Conservation (phyloP, 768 basidiomycete species). For the Mycena amicta region DNA sequence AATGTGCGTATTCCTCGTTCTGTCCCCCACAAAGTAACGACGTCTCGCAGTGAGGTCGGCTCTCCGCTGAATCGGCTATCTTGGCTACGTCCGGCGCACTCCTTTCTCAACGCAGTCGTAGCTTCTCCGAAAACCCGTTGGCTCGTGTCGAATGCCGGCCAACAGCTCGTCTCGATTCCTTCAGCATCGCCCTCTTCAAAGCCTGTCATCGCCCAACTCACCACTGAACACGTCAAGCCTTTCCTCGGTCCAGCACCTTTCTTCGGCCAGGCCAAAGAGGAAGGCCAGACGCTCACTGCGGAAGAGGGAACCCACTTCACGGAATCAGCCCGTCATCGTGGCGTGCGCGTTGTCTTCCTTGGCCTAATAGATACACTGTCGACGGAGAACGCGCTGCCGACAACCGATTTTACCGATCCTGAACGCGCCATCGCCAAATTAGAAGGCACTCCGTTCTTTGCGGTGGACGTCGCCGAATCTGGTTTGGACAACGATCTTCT, state of each 20-base stretch:
- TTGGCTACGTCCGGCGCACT: conserved; percentile 75
- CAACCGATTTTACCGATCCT: conserved; percentile 64
- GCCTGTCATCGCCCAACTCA: conserved; percentile 51
- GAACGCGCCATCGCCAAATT: conserved; percentile 58
- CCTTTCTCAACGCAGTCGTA: conserved; percentile 76
- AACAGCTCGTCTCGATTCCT: conserved; percentile 58
- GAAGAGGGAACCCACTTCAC: conserved; percentile 38
- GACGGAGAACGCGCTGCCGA: conserved; percentile 55
- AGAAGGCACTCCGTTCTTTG: conserved; percentile 84
- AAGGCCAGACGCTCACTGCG: conserved; percentile 36
- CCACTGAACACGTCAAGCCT: conserved; percentile 61
- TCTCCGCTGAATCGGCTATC: conserved; percentile 81
- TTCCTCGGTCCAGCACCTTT: conserved; percentile 70
- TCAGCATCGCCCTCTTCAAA: conserved; percentile 33
- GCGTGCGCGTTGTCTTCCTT: conserved; percentile 72
- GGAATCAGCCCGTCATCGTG: conserved; percentile 62
- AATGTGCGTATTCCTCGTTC: too few relatives aligned
- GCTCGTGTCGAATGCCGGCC: conserved; percentile 74
- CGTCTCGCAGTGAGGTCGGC: conserved; percentile 35
- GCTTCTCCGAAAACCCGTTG: conserved; percentile 65
- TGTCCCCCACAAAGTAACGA: too few relatives aligned
- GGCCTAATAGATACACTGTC: conserved; percentile 55
- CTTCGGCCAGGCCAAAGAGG: conserved; percentile 68
- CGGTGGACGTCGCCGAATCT: conserved; percentile 69
- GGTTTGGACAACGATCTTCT: conserved; percentile 39